Conservation (phyloP, 2,329 filamentous ascomycete genomes). For the Neocatenulostroma microsporum region DNA sequence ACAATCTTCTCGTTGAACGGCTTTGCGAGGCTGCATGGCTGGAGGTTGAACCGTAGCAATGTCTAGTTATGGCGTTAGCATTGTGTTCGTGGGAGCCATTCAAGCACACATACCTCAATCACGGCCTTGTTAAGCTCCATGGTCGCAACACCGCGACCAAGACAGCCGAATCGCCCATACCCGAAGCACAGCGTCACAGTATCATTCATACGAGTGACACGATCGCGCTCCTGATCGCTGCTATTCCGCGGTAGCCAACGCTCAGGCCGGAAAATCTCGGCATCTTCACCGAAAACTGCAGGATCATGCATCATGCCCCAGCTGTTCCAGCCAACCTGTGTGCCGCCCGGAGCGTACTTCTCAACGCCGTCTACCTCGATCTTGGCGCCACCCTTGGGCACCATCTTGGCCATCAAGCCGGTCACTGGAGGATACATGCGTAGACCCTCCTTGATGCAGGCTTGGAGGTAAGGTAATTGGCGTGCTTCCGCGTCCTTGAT, state of each 20-base stretch:
- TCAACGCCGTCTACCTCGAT: slow-evolving; percentile 30
- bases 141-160: slow-evolving; percentile 31
- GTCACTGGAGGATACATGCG: slow-evolving; percentile 40
- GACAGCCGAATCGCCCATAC: slow-evolving; percentile 31
- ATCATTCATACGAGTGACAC: slow-evolving; percentile 29
- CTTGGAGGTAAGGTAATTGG: slow-evolving; percentile 38
- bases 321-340: slow-evolving; percentile 33
- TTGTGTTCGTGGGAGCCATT: no score
- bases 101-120: no score
- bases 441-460: slow-evolving; percentile 42
- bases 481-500: slow-evolving; percentile 43
- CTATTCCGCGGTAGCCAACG: slow-evolving; percentile 28
- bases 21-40: slow-evolving; percentile 30
- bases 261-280: slow-evolving; percentile 32
- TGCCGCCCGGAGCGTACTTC: slow-evolving; percentile 30
- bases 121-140: slow-evolving; percentile 35
- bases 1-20: slow-evolving; percentile 32
- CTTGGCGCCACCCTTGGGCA: slow-evolving; percentile 27
- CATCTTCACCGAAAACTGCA: slow-evolving; percentile 32
- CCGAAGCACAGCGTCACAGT: slow-evolving; percentile 31
- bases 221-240: slow-evolving; percentile 21
- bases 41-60: slow-evolving; percentile 31
- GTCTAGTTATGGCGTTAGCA: slow-evolving; percentile 24
- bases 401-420: slow-evolving; percentile 31
- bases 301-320: slow-evolving; percentile 32